A percentile compares a stretch with the other conserved stretches of the same genome.
Evolutionary conservation across 2,329 filamentous ascomycete genomes (phyloP).

Genomic region (Monilinia fructigena): DNA sequence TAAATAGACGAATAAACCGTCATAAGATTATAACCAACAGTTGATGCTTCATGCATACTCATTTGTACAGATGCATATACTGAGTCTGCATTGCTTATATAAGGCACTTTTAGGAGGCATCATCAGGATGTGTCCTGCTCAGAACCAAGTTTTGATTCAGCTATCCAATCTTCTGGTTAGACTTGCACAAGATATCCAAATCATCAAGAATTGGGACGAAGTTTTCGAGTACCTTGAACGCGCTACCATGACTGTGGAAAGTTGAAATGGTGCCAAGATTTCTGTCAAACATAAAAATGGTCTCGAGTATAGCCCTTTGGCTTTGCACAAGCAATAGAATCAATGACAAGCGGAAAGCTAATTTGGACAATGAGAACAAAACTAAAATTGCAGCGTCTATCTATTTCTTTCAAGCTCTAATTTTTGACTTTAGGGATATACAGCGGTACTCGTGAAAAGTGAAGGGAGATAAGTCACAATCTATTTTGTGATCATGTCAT

Average conservation of each 20-base stretch:
- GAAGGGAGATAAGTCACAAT: background rate
- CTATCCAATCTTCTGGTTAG: constrained; percentile 37
- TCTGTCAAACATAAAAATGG: background rate
- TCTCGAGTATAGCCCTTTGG: background rate
- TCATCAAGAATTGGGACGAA: constrained; percentile 36
- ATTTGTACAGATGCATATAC: constrained; percentile 33
- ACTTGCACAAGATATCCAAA: constrained; percentile 29
- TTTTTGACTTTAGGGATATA: background rate
- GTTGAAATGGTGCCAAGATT: constrained; percentile 20
- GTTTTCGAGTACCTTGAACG: constrained; percentile 18
- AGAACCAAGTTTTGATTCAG: constrained; percentile 41
- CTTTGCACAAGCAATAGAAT: too few relatives aligned
- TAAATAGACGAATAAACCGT: too few relatives aligned
- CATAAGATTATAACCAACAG: too few relatives aligned
- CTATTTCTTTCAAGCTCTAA: constrained; percentile 13
- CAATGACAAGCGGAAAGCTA: too few relatives aligned
- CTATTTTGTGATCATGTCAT: constrained; percentile 24
- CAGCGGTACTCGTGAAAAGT: background rate
- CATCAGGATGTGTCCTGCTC: constrained; percentile 39
- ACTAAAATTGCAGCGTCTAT: constrained; percentile 1
- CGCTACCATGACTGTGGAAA: constrained; percentile 15
- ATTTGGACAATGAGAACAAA: background rate
- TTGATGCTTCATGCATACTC: too few relatives aligned
- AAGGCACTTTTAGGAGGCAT: constrained; percentile 40
- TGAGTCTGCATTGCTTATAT: background rate